These are phyloP conservation scores for Leptodermis oblonga DNA, from an alignment of 257 asterid species.

Conservation along the genomic window DNA sequence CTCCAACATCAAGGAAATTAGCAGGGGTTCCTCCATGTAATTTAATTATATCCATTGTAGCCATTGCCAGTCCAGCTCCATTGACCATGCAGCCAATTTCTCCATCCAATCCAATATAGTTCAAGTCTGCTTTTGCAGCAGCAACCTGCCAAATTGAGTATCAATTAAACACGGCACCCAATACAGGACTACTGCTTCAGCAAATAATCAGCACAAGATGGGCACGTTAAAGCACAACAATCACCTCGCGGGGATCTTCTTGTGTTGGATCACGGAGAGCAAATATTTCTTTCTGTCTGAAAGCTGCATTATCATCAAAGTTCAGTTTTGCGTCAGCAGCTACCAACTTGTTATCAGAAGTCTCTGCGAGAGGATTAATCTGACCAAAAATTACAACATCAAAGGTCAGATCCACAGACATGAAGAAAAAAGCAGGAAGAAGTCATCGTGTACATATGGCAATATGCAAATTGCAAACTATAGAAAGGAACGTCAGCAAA, in stretches of 20 bases:
- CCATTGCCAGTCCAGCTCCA: slow-evolving; percentile 99
- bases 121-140: slow-evolving; percentile 96
- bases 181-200: background rate
- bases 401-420: background rate
- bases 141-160: slow-evolving; percentile 51
- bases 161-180: background rate
- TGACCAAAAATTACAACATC: slow-evolving; percentile 23
- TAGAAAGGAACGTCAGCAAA: background rate
- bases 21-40: slow-evolving; percentile 99
- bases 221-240: slow-evolving; percentile 3
- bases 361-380: slow-evolving; percentile 98
- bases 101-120: slow-evolving; percentile 97
- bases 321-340: slow-evolving; percentile 99
- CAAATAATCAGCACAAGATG: background rate
- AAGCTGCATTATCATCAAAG: slow-evolving; percentile 97
- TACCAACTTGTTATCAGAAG: slow-evolving; percentile 79
- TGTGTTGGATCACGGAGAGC: slow-evolving; percentile 88
- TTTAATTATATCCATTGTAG: slow-evolving; percentile 98
- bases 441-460: background rate
- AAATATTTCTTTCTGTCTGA: slow-evolving; percentile 82
- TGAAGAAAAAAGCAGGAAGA: background rate
- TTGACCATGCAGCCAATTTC: slow-evolving; percentile 99
- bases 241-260: slow-evolving; percentile 98
- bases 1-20: slow-evolving; percentile 98
- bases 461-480: background rate